phyloP scores from a whole-genome alignment of 192 early-diverging fungal species.

The Mycoemilia scoparia region DNA sequence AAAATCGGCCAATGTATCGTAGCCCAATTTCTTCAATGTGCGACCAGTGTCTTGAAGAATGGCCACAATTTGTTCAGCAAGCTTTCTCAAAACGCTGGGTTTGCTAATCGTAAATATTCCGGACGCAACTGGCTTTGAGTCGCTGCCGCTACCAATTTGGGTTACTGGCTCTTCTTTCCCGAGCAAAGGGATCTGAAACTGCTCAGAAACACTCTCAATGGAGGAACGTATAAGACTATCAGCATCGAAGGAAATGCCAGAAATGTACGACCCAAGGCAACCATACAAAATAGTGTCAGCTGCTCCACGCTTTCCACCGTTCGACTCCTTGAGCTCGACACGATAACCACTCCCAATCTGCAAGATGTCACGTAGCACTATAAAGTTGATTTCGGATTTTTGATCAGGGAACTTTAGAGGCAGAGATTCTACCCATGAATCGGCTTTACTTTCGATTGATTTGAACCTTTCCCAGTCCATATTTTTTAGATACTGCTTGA shows the following conservation, averaged over 20 bases:
- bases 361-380: conserved; percentile 54
- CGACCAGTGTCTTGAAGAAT: conserved; percentile 53
- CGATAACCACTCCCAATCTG: conserved; percentile 64
- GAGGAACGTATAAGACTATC: conserved; percentile 36
- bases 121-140: conserved; percentile 28
- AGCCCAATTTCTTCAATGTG: conserved; percentile 39
- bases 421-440: conserved; percentile 35
- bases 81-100: conserved; percentile 34
- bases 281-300: conserved; percentile 67
- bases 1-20: conserved; percentile 46
- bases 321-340: conserved; percentile 37
- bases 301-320: conserved; percentile 48
- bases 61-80: conserved; percentile 43
- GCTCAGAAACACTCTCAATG: conserved; percentile 37
- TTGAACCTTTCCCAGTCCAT: conserved; percentile 19
- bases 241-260: conserved; percentile 36
- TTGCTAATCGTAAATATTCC: conserved; percentile 50
- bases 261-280: conserved; percentile 65
- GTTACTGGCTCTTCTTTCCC: conserved; percentile 37
- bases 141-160: conserved; percentile 9
- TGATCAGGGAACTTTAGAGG: conserved; percentile 59
- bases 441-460: conserved; percentile 10
- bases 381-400: conserved; percentile 59
- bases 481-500: conserved; percentile 11
- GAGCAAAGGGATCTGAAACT: conserved; percentile 57